Conservation (phyloP, 2,329 filamentous ascomycete genomes). For the Metarhizium humberi region DNA sequence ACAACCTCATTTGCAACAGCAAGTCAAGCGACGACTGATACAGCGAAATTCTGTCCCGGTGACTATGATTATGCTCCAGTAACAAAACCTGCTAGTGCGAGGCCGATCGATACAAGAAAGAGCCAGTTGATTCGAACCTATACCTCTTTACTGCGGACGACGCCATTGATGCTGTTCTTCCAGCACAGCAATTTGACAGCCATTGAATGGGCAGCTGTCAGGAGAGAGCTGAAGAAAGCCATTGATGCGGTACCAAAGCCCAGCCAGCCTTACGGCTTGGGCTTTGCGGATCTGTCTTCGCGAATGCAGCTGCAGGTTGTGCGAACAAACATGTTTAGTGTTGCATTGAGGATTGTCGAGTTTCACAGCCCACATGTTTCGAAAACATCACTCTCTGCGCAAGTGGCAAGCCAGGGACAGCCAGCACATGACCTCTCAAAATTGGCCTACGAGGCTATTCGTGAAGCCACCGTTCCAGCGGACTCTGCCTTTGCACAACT, state of each 20-base stretch:
- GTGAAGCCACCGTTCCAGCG: conserved; percentile 22
- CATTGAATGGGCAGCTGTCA: conserved; percentile 45
- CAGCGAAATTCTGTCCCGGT: conserved; percentile 14
- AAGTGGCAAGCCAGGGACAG: conserved; percentile 20
- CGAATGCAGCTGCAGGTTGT: conserved; percentile 72
- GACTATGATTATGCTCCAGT: conserved; percentile 46
- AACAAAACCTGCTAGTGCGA: conserved; percentile 69
- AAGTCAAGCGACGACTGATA: background rate
- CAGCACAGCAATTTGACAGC: conserved; percentile 61
- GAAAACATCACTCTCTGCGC: conserved; percentile 19
- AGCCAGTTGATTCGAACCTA: conserved; percentile 81
- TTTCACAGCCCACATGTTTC: conserved; percentile 54
- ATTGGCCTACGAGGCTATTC: conserved; percentile 41
- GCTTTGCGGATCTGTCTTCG: conserved; percentile 40
- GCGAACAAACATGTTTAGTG: conserved; percentile 80
- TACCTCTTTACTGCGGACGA: conserved; percentile 76
- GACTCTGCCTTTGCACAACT: conserved; percentile 48
- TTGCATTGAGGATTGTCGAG: conserved; percentile 77
- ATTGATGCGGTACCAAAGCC: conserved; percentile 31
- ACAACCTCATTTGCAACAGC: conserved; percentile 10
- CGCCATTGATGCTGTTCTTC: conserved; percentile 79
- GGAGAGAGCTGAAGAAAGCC: conserved; percentile 33
- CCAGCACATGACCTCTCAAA: conserved; percentile 44
- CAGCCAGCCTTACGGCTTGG: conserved; percentile 8
- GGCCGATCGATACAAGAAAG: conserved; percentile 79